Evolutionary conservation across 768 basidiomycete species (phyloP), one percentile per base, ranked within the genome.

Genomic region (Tubosaeta sp.): DNA sequence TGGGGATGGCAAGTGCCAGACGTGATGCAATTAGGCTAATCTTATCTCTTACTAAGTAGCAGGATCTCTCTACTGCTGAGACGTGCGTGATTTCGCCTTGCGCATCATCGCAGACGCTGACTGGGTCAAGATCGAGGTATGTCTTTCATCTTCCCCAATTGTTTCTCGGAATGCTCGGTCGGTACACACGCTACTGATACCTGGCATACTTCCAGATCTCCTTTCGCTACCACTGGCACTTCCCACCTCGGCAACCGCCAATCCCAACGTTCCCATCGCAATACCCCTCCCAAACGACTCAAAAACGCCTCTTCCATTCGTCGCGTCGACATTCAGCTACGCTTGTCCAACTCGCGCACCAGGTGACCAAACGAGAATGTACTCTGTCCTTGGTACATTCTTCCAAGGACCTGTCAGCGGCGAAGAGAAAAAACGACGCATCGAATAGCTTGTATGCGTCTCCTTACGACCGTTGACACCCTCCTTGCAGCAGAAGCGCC

Each of bases 321-420:
- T 84, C 54, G 80, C 80, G 37, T 86, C 74, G 32, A 90, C 80
- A 5, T 99, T 97, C 73, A 90, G 88, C 52, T 91, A 97, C 71
- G 93, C 91, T 13, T 91, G 89, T 57, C 95, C 95, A 0, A 95
- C 94, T 0, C 83, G 87, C 17, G 94, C 95, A 1, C 95, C 94
- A 0, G 97, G 95, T 1, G 95, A 97, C 59, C 77, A 79, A 48
- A 85, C 79, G 33, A 77, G 84, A 39, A 86, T 98, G 84, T 88
- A 93, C 62, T 90, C 88, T 26, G 86, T 92, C 37, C 76, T 95
- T 22, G 84, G 86, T 59, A 71, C 84, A 0, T 91, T 98, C 63
- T 87, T 97, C 68, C 85, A 84, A 44, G 78, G 81, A 0, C 93
- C 92, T 2, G 74, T 97, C 11, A 88, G 83, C 5, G 78, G 80